Evolutionary conservation across 2,329 filamentous ascomycete species (phyloP), one percentile per base, ranked within the genome.

Genomic region (Dactylonectria macrodidyma): DNA sequence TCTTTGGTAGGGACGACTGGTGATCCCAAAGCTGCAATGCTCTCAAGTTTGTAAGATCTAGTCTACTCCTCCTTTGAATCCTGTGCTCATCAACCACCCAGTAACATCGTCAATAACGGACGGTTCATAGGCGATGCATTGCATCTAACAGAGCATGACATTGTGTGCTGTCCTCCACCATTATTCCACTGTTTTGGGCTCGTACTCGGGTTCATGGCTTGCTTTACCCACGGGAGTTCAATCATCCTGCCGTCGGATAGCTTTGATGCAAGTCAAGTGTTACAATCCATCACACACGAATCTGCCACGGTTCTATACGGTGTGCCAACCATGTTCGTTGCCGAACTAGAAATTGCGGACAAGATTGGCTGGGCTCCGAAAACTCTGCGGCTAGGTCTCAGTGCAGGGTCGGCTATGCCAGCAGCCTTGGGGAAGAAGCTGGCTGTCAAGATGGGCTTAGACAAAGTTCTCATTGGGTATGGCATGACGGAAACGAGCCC

Each of bases 101-200:
- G 77, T 3, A 79, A 78, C 58, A 46, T 93, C 46, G 78, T 93
- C 60, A 93, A 93, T 76, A 93, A 93, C 16, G 66, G 56, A 0
- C 61, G 58, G 30, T 71, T 70, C n/a, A 59, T 64, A 66, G 91
- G 90, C 22, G 84, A 86, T 2, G 88, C 88, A 62, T 91, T 73
- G 62, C 62, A 58, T 8, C 48, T 73, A 3, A 70, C 71, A 6
- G 47, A 85, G 2, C 72, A 86, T 1, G 91, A 93, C 73, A 82
- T 92, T 8, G 85, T 91, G 4, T 91, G 89, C 75, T 91, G 89
- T 70, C 88, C 89, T 11, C 89, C 89, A 2, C 90, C 90, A 0
- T 81, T 91, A 3, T 91, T 91, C 78, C 90, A 91, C 76, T 93
- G 91, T 78, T 93, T 93, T 72, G 91, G 91, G n/a, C 88, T 89